A percentile compares a stretch with the other conserved stretches of the same genome.
phyloP scores from a whole-genome alignment of 371 early-diverging fungal genomes.

The Dichotomocladium elegans region DNA sequence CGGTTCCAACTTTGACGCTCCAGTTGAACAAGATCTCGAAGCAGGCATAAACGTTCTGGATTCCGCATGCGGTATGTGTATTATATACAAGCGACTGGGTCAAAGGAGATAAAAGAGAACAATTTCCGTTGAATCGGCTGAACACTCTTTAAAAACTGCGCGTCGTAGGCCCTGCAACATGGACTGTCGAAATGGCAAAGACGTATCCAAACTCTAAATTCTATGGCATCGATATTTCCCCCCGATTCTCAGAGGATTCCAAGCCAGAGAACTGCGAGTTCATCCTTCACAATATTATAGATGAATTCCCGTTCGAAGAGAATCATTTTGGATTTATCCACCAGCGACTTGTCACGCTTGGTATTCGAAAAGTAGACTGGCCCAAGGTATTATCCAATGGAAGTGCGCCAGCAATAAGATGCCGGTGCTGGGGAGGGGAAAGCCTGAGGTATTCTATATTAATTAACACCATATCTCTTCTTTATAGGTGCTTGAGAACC shows the following conservation, averaged over 20 bases:
- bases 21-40: no score
- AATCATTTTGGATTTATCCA: slow-evolving; percentile 53
- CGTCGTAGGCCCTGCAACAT: slow-evolving; percentile 23
- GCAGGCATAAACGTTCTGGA: no score
- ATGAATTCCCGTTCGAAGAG: slow-evolving; percentile 48
- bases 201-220: slow-evolving; percentile 14
- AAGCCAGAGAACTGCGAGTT: slow-evolving; percentile 35
- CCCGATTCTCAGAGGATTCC: slow-evolving; percentile 7
- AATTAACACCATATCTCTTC: neutral
- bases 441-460: neutral
- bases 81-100: no score
- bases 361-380: slow-evolving; percentile 26
- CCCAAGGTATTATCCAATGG: slow-evolving; percentile 12
- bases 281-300: slow-evolving; percentile 47
- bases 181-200: slow-evolving; percentile 16
- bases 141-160: no score
- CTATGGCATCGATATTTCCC: slow-evolving; percentile 9
- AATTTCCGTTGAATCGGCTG: no score
- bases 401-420: neutral
- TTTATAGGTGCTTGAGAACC: neutral
- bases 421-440: no score
- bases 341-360: slow-evolving; percentile 35
- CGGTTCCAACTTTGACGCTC: no score
- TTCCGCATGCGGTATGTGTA: no score
- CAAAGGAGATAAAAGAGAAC: no score